Percentiles rank a stretch among this genome's conserved stretches.
These are phyloP conservation scores for Blastocystis sp. DNA, from an alignment of 352 stramenopile genomes.

Conservation along the genomic window DNA sequence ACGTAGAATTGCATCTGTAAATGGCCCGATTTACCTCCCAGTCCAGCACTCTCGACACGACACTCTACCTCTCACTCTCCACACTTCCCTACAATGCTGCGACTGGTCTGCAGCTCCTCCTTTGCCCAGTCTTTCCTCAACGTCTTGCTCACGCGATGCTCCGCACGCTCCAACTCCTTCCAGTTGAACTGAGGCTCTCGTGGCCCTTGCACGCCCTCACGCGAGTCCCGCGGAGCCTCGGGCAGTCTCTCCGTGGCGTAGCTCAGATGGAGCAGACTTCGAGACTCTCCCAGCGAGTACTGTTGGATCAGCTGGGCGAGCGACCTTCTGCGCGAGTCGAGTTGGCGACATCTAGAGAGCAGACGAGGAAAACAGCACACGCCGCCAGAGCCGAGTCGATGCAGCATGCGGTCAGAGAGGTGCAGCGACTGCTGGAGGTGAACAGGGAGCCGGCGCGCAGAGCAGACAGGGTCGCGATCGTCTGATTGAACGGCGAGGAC, in stretches of 20 bases:
- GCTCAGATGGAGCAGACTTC: neutral
- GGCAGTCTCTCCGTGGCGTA: neutral
- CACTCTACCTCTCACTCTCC: neutral
- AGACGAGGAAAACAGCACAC: neutral
- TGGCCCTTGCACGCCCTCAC: neutral
- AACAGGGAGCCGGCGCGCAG: neutral
- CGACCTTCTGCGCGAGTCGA: neutral
- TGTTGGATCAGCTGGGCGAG: neutral
- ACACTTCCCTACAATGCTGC: neutral
- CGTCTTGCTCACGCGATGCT: neutral
- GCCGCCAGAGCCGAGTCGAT: neutral
- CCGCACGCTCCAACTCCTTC: neutral
- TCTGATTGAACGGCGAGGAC: neutral
- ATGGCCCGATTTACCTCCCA: neutral
- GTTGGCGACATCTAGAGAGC: neutral
- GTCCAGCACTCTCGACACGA: neutral
- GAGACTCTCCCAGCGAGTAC: neutral
- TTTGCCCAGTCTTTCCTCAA: neutral
- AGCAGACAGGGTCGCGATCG: neutral
- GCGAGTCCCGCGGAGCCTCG: neutral
- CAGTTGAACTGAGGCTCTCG: neutral
- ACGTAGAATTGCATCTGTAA: neutral
- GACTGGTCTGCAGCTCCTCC: neutral
- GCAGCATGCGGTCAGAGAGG: neutral
- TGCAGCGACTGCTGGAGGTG: neutral